Evolutionary conservation across 2,329 filamentous ascomycete genomes (phyloP), one percentile per base, ranked within the genome.

Genomic region (Verticillium tricorpus): DNA sequence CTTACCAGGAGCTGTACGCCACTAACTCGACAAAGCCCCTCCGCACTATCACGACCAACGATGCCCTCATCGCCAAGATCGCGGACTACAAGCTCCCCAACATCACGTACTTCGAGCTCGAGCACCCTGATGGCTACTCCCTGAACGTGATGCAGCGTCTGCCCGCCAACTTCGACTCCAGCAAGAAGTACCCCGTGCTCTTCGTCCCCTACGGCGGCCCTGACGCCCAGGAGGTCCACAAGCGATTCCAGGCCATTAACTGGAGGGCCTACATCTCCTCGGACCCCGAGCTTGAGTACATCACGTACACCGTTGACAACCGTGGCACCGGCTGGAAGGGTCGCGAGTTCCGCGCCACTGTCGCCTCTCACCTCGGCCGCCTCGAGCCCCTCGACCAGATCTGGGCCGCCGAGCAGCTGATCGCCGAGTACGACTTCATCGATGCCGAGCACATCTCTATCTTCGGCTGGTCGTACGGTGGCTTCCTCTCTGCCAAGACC

Each of bases 161-260:
- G 0, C 88, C 89, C 0, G 81, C 85, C 14, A 85, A 86, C 71
- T 90, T 90, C 65, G 79, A 88, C 69, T 73, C 85, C 0, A 69
- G 73, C 15, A 87, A 86, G 74, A 85, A 87, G 66, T 90, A 91
- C 69, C 87, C 88, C 0, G 80, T 87, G 1, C 76, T 91, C 0
- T 86, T 91, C 68, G 86, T 84, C 1, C 87, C 87, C 0, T 91
- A 91, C 70, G 88, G 88, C 22, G 88, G 88, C 0, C 88, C 88
- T 0, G 84, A 83, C 62, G 82, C 86, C 0, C 88, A 90, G 67
- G 76, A 84, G 64, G 86, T 88, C 1, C 74, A 69, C 60, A 89
- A 89, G 71, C 69, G 72, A 1, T 89, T 85, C 74, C 77, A 79
- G 60, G 61, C 79, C 0, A 77, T 86, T 31, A 78, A 79, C 66